phyloP scores from a whole-genome alignment of 495 filamentous ascomycete genomes.

The Pyrenopolyporus hunteri region DNA sequence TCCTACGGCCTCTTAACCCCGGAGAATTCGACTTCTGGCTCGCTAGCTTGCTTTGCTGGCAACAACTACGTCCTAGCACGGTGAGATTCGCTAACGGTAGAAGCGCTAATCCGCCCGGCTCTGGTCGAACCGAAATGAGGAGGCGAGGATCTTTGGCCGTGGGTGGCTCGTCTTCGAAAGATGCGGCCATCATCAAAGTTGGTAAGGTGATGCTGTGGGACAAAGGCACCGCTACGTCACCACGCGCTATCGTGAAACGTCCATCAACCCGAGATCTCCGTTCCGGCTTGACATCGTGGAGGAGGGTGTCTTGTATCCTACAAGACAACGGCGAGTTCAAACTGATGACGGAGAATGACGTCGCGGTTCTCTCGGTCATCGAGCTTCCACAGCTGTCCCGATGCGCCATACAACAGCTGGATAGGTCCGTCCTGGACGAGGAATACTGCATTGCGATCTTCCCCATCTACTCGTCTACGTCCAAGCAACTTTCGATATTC shows the following conservation, averaged over 20 bases:
- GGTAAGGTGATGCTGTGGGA: constrained; percentile 95
- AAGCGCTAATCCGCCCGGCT: constrained; percentile 25
- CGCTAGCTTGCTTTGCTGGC: constrained; percentile 92
- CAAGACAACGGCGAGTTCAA: constrained; percentile 96
- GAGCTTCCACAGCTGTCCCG: constrained; percentile 89
- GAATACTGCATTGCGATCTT: constrained; percentile 94
- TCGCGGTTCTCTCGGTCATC: constrained; percentile 76
- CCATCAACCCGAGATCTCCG: constrained; percentile 55
- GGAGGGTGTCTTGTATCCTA: constrained; percentile 87
- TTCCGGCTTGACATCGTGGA: constrained; percentile 65
- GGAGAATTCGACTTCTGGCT: constrained; percentile 91
- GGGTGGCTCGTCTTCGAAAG: constrained; percentile 58
- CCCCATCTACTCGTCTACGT: constrained; percentile 74
- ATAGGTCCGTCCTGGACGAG: constrained; percentile 90
- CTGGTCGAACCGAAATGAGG: constrained; percentile 60
- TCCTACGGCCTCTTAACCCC: constrained; percentile 73
- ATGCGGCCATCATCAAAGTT: constrained; percentile 93
- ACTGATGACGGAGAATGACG: constrained; percentile 82
- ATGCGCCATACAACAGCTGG: constrained; percentile 85
- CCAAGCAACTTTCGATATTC: constrained; percentile 66
- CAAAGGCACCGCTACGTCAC: constrained; percentile 61
- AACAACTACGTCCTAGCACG: constrained; percentile 72
- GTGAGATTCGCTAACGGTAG: constrained; percentile 40
- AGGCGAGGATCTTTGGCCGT: constrained; percentile 70
- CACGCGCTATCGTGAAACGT: constrained; percentile 57